Base-by-base conservation (phyloP, 768 basidiomycete species). In the Boletellus ananiceps region DNA sequence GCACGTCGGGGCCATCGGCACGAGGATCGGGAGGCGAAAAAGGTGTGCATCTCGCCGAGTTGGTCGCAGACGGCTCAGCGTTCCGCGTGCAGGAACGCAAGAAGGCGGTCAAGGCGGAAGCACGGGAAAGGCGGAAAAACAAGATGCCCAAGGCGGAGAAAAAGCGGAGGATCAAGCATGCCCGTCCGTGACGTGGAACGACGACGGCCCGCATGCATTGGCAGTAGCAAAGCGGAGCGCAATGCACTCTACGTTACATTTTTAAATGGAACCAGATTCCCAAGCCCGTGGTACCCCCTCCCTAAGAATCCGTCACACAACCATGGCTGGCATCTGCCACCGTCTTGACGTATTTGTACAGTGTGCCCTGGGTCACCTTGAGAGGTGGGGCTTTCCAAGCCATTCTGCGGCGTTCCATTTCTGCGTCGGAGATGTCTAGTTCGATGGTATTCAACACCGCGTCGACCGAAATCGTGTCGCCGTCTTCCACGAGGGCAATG, bases 101-200 rank as follows among this genome's bases (percentile, higher is more conserved):
- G 71, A 90, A 90, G 64, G 83, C 84, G 4, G 81, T 78, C 23
- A 97, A 97, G 66, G 85, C 83, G 47, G 89, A 90, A 66, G 84
- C 88, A 34, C 78, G 84, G 60, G 93, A 96, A 72, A 88, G 80
- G 66, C 78, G 95, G 53, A 91, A 93, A 68, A 76, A 80, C 58
- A 98, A 98, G 73, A 92, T 97, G 77, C 89, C 94, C 40, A 98
- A 98, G 65, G 83, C 86, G 36, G 92, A 95, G 70, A 98, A 97
- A 75, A 91, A 91, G 72, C 79, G 82, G 36, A 80, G 79, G 55
- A 77, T 97, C 58, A 96, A 91, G 60, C 57, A 63, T 64, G 40
- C 69, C 59, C 49, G 55, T 40, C 55, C 56, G 49, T 57, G 57
- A 60, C 46, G 33, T 51, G 36, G 18, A 31, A 50, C 50, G 47